Evolutionary conservation across 768 basidiomycete genomes (phyloP), one percentile per base, ranked within the genome.

Genomic region (Leccinum incarnatum): DNA sequence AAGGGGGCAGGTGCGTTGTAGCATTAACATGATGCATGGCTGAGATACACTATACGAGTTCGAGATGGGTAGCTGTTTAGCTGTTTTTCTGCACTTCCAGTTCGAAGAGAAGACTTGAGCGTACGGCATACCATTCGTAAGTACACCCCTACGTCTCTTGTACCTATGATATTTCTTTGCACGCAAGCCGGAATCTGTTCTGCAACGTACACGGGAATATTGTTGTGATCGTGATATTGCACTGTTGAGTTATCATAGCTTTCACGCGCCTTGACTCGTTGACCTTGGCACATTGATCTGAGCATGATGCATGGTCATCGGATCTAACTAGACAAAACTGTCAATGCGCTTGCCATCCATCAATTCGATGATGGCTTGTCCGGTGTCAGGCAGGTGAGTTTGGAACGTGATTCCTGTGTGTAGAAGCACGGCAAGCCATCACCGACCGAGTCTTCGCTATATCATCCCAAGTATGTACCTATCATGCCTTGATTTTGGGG

Each of bases 1-100:
- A 69, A 62, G 74, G 76, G 79, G 77, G 79, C 80, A 84, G 83
- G 83, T 85, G 81, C 83, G 83, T 85, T 81, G 75, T 78, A 80
- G 83, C 75, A 77, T 77, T 78, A 75, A 76, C 67, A 67, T 68
- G 61, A 51, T 63, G 64, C 63, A 27, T 59, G 58, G 64, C 70
- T 81, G 71, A 82, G 80, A 73, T 75, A 73, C 73, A 76, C 17
- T 75, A 73, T 74, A 76, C 17, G 70, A 66, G 68, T 70, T 73
- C 66, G 63, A 64, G 66, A 56, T 62, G 62, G 67, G 56, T 66
- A 59, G 66, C 62, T 55, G 55, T 67, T 58, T 57, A 29, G 51
- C 51, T 58, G 3, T 66, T 57, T 48, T 65, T 67, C 37, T 60
- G 60, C 59, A 48, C 56, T 54, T 56, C 51, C 52, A 47, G 56